Conservation (phyloP, 257 asterid species). For the Voacanga thouarsii region DNA sequence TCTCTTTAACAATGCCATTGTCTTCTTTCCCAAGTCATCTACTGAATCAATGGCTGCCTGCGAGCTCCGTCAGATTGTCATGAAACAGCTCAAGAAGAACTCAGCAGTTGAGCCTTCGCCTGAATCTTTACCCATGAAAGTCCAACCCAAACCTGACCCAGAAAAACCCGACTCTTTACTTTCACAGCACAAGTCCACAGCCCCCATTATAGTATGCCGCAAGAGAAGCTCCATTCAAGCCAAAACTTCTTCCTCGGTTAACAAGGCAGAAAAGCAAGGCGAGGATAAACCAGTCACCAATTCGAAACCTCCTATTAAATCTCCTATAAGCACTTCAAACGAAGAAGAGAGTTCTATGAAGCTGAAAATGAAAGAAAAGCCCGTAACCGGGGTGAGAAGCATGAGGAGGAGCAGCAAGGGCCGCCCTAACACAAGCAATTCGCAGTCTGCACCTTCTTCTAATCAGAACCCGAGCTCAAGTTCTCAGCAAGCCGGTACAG, state of each 20-base stretch:
- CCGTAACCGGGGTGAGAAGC: constrained; percentile 38
- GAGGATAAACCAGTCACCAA: constrained; percentile 16
- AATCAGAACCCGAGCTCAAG: constrained; percentile 16
- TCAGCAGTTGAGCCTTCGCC: background rate
- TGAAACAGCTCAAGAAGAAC: constrained; percentile 23
- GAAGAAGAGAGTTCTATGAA: constrained; percentile 32
- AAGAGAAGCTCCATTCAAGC: constrained; percentile 42
- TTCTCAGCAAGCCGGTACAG: constrained; percentile 14
- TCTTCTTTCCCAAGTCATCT: constrained; percentile 43
- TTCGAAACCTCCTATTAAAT: constrained; percentile 18
- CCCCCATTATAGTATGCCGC: constrained; percentile 36
- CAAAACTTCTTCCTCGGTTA: constrained; percentile 26
- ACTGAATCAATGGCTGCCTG: constrained; percentile 29
- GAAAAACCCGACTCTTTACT: constrained; percentile 33
- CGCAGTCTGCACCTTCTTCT: constrained; percentile 19
- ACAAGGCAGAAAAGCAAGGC: constrained; percentile 19
- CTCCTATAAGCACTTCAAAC: constrained; percentile 24
- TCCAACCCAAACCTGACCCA: constrained; percentile 19
- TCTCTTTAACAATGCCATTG: constrained; percentile 38
- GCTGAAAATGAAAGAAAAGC: constrained; percentile 33
- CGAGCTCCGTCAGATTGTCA: constrained; percentile 32
- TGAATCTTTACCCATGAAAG: background rate
- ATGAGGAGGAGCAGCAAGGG: constrained; percentile 31
- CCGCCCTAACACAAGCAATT: constrained; percentile 16
- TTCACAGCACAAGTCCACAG: constrained; percentile 26